Conservation (phyloP, 441 rosid species). For the Sinapis alba region DNA sequence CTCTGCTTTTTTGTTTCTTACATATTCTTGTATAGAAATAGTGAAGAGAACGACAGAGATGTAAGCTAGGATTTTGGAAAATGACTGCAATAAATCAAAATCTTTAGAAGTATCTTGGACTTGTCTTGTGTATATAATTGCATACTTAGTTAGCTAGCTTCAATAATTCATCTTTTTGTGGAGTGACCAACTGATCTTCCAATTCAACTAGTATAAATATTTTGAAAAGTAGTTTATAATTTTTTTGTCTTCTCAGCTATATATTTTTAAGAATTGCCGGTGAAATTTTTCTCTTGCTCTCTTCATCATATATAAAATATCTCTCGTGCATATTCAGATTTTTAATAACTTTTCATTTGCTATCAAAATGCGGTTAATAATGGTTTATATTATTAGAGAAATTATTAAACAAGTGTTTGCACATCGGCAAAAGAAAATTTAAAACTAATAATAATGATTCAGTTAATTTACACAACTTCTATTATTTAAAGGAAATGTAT, state of each 20-base stretch:
- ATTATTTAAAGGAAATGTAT: neutral
- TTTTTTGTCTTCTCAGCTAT: no score
- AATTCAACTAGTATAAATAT: neutral
- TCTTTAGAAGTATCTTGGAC: constrained; percentile 7
- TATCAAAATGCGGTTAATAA: neutral
- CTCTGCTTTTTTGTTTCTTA: neutral
- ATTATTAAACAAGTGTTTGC: neutral
- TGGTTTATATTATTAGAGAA: neutral
- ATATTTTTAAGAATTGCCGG: no score
- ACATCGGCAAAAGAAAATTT: neutral
- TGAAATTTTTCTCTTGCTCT: no score
- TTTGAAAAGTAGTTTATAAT: neutral
- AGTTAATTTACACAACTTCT: neutral
- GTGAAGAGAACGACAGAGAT: neutral
- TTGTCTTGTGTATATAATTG: neutral
- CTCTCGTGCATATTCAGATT: no score
- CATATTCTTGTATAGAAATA: constrained; percentile 19
- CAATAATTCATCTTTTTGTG: neutral
- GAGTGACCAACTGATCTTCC: neutral
- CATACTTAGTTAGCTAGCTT: neutral
- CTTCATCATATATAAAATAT: no score
- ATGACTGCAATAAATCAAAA: neutral
- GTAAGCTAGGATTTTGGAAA: neutral
- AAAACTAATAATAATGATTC: neutral
- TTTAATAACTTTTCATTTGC: neutral